phyloP scores from a whole-genome alignment of 1,284 basidiomycete genomes.

The Rhodotorula mucilaginosa region DNA sequence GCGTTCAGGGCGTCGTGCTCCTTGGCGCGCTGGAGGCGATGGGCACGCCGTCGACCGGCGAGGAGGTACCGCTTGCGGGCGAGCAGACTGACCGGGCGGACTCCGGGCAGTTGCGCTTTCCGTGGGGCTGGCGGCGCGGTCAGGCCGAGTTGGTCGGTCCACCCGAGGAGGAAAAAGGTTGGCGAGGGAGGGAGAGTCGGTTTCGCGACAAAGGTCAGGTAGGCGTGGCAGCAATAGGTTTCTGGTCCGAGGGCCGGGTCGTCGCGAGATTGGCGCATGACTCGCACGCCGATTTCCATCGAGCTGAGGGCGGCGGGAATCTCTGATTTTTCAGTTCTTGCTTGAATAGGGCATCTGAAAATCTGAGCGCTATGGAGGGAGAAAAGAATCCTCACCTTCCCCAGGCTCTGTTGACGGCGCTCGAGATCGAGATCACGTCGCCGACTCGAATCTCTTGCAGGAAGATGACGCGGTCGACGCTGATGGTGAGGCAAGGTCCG shows the following conservation, averaged over 20 bases:
- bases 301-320: constrained; percentile 25
- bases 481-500: constrained; percentile 49
- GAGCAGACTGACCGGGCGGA: constrained; percentile 46
- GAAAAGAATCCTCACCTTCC: constrained; percentile 30
- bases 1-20: constrained; percentile 42
- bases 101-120: constrained; percentile 39
- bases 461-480: constrained; percentile 47
- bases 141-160: constrained; percentile 35
- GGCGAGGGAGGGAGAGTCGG: constrained; percentile 24
- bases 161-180: constrained; percentile 7
- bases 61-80: constrained; percentile 50
- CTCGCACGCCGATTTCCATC: constrained; percentile 50
- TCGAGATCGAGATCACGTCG: constrained; percentile 47
- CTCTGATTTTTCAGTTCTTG: no score
- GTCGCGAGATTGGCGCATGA: constrained; percentile 45
- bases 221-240: constrained; percentile 42
- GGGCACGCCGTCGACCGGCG: constrained; percentile 48
- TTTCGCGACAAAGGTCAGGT: constrained; percentile 50
- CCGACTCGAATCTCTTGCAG: constrained; percentile 44
- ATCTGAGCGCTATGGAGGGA: no score
- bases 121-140: constrained; percentile 28
- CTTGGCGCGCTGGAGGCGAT: constrained; percentile 45
- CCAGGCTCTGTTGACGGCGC: constrained; percentile 50
- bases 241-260: constrained; percentile 30
- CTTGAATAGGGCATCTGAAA: neutral